Base-by-base conservation (phyloP, 441 rosid genomes). In the Capsella rubella region DNA sequence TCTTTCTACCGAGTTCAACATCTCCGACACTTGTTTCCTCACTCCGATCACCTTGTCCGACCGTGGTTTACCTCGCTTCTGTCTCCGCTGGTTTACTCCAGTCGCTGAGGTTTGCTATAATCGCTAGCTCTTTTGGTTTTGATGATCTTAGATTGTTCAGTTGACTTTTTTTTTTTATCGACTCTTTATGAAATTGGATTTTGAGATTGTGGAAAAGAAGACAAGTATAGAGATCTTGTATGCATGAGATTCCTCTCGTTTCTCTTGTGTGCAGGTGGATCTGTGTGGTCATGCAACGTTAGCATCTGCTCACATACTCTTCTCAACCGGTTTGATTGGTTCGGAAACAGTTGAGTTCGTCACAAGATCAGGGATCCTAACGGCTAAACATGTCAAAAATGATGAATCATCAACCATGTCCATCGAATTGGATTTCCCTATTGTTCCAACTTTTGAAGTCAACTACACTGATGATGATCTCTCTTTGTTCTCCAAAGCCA, bases 261-360 rank as follows among this genome's bases (percentile, higher is more conserved):
- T 21, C 25, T 21, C 25, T 16, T 63, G 11, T 67, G 18, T 51
- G 64, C 78, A 93, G 97, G 88, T 88, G 28, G 16, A 74, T 0
- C 87, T 90, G 12, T 90, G 97, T 46, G 98, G 97, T 37, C 97
- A 93, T 74, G 98, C 90, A 64, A 93, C 97, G 15, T 79, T 90
- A 37, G 97, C 92, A 28, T 87, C 97, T 75, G 87, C 98, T 0
- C 94, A 93, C 55, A 15, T 69, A 40, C 87, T 93, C 25, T 90
- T 89, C 73, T 65, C 89, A 15, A 77, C 73, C n/a, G 84, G 82
- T 34, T 74, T 83, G 75, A 85, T 88, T 15, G 73, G 69, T 69
- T 86, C 92, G 3, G 75, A 81, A 69, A 25, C 45, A 7, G 73
- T 93, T 50, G 95, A 93, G 76, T 90, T 87, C 54, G 83, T 28